Evolutionary conservation across 2,329 filamentous ascomycete species (phyloP).

Genomic region (Fusarium irregulare): DNA sequence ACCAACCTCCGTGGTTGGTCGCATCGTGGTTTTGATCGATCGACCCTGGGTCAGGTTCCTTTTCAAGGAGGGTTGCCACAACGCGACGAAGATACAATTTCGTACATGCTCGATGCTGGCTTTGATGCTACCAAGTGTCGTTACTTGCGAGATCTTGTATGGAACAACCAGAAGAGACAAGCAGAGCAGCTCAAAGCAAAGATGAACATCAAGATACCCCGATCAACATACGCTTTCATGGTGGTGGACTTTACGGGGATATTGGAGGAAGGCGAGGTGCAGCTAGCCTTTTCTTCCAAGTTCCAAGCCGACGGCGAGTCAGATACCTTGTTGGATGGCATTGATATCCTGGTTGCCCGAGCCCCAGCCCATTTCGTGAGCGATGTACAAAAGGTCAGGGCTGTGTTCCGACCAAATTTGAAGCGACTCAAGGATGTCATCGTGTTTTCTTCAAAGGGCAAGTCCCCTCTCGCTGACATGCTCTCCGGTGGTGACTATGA

Average conservation of each 20-base stretch:
- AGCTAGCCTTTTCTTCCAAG: conserved; percentile 74
- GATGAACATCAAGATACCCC: conserved; percentile 69
- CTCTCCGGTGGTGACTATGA: conserved; percentile 86
- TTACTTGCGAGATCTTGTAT: conserved; percentile 62
- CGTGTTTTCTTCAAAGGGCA: conserved; percentile 76
- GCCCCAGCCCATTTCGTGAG: conserved; percentile 76
- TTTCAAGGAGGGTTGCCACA: conserved; percentile 64
- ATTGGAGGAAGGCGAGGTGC: conserved; percentile 73
- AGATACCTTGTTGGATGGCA: conserved; percentile 64
- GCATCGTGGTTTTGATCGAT: conserved; percentile 55
- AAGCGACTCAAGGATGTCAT: conserved; percentile 80
- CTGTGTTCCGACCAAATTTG: conserved; percentile 68
- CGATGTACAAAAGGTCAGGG: conserved; percentile 77
- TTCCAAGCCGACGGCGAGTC: conserved; percentile 67
- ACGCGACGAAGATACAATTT: conserved; percentile 62
- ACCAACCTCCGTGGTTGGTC: conserved; percentile 66
- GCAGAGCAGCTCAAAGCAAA: conserved; percentile 65
- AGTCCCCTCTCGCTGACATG: conserved; percentile 72
- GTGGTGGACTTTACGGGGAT: conserved; percentile 73
- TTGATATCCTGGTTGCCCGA: conserved; percentile 74
- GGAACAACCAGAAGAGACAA: conserved; percentile 60
- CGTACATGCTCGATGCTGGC: conserved; percentile 67
- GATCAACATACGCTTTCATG: conserved; percentile 73
- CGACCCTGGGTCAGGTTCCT: conserved; percentile 54
- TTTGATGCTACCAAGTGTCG: conserved; percentile 64